Base-by-base conservation (phyloP, 1,139 yeast species). In the Yamadazyma siamensis region DNA sequence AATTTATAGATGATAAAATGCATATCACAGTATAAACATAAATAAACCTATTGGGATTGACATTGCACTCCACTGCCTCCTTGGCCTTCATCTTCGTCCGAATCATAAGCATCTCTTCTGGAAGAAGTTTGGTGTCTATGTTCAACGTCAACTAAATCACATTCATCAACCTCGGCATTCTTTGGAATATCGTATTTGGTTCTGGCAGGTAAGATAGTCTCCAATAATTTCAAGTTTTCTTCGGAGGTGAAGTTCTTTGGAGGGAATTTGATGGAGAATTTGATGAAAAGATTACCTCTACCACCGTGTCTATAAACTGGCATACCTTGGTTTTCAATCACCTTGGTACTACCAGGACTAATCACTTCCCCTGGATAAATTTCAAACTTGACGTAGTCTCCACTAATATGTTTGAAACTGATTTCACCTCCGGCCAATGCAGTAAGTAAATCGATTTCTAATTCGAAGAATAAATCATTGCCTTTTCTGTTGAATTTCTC, bases 381-480 rank as follows among this genome's bases (percentile, higher is more conserved):
- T 29, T 75, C 70, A 35, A 88, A 77, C 73, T 88, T 86, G 53
- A 91, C 68, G 72, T 77, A 87, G 49, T 88, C 96, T 44, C 94
- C 94, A 40, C 87, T 81, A 34, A 83, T 77, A 52, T 91, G 96
- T 66, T 87, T 75, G 57, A 94, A 71, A 19, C 85, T 80, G 54
- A 91, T 71, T 40, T 81, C 81, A 48, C 99, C 99, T 57, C 99
- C 99, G 27, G 96, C 94, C 49, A 91, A 75, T 22, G 98, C 96
- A 21, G 97, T 88, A 54, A 89, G 71, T 51, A 91, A 74, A 57
- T 91, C 97, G 50, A 94, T 70, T 66, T 88, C 91, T 44, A 86
- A 85, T 54, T 84, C 88, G 60, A 82, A 81, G 60, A 73, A 73
- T 53, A 91, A 77, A 57, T 91, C 96, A 55, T 87, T 84, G 47